Evolutionary conservation across 768 basidiomycete genomes (phyloP).

Genomic region (Russula ochroleuca): DNA sequence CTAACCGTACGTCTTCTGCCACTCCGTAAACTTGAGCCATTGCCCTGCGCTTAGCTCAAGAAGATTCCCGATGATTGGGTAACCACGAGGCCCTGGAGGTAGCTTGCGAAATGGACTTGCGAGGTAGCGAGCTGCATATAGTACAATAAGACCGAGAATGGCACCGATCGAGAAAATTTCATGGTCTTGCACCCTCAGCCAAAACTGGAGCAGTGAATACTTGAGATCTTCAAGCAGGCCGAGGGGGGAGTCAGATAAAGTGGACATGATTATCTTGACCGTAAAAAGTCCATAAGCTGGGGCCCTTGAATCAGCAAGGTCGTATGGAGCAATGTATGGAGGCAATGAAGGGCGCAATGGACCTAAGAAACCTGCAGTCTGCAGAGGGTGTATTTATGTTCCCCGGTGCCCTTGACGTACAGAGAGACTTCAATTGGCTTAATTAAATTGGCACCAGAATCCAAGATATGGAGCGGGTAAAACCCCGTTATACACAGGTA

Average conservation of each 20-base stretch:
- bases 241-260: neutral
- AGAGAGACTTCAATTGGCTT: too few relatives aligned
- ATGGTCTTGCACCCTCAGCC: neutral
- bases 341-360: too few relatives aligned
- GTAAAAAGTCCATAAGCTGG: too few relatives aligned
- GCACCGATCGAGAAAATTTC: neutral
- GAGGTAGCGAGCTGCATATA: neutral
- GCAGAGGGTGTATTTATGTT: too few relatives aligned
- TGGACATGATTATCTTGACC: neutral
- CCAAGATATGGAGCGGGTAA: too few relatives aligned
- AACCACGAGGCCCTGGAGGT: constrained; percentile 1
- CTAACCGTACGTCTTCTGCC: neutral
- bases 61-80: neutral
- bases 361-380: too few relatives aligned
- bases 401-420: too few relatives aligned
- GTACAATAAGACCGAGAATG: neutral
- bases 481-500: too few relatives aligned
- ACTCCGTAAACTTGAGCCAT: neutral
- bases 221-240: neutral
- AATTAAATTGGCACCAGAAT: too few relatives aligned
- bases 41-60: neutral
- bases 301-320: too few relatives aligned
- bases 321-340: too few relatives aligned
- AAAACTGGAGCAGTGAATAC: neutral
- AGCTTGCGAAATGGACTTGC: neutral